A percentile compares a stretch with the other conserved stretches of the same genome.
Conservation (phyloP, 306 rosid species). For the Cicer pinnatifidum region DNA sequence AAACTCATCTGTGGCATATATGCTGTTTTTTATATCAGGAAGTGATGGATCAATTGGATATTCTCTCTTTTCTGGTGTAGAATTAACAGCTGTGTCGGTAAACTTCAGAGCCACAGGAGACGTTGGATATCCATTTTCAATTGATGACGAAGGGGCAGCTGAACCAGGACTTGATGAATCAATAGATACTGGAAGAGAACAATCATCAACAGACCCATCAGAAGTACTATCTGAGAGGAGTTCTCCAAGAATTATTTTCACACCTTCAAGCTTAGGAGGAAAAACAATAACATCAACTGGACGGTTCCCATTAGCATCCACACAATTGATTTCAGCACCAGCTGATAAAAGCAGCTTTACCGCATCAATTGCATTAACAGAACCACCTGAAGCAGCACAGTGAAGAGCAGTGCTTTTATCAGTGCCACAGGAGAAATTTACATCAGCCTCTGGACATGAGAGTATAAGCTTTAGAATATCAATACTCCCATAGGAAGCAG, state of each 20-base stretch:
- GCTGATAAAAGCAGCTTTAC: constrained; percentile 70
- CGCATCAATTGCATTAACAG: constrained; percentile 58
- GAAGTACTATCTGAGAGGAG: constrained; percentile 57
- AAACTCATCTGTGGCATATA: constrained; percentile 87
- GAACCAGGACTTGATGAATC: constrained; percentile 58
- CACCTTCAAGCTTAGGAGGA: constrained; percentile 60
- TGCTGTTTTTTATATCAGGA: constrained; percentile 91
- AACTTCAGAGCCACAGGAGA: constrained; percentile 59
- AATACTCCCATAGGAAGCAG: constrained; percentile 80
- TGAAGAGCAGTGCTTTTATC: constrained; percentile 87
- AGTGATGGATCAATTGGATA: constrained; percentile 89
- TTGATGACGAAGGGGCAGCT: constrained; percentile 54
- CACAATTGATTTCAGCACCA: constrained; percentile 63
- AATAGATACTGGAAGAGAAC: constrained; percentile 47
- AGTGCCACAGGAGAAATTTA: constrained; percentile 66
- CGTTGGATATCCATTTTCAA: constrained; percentile 59
- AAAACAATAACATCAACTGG: constrained; percentile 77
- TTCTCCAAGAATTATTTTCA: constrained; percentile 57
- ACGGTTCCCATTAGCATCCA: constrained; percentile 69
- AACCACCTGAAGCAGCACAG: constrained; percentile 89
- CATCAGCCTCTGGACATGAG: constrained; percentile 56
- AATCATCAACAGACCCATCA: constrained; percentile 53
- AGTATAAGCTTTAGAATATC: constrained; percentile 72
- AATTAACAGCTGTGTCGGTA: constrained; percentile 51
- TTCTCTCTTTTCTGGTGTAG: constrained; percentile 70